These are phyloP conservation scores for Aspergillus viridinutans DNA, from an alignment of 2,329 filamentous ascomycete species.

Conservation along the genomic window DNA sequence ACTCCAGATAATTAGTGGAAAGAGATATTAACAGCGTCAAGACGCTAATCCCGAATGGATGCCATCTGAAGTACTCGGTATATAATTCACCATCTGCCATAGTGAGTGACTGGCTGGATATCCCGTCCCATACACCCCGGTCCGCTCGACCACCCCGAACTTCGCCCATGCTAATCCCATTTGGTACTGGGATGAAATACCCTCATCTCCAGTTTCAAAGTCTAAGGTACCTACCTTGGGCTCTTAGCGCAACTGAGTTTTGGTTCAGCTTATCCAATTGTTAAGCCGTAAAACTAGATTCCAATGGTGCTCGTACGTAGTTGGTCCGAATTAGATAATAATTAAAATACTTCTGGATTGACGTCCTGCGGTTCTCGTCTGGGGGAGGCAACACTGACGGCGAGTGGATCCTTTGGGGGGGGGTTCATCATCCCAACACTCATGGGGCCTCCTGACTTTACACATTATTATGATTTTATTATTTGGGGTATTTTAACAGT, in stretches of 20 bases:
- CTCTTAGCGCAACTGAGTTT: neutral
- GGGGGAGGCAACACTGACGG: conserved; percentile 24
- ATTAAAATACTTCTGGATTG: conserved; percentile 7
- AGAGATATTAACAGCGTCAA: neutral
- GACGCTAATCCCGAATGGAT: too few relatives aligned
- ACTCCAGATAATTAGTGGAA: neutral
- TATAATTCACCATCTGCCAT: too few relatives aligned
- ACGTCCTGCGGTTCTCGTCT: conserved; percentile 19
- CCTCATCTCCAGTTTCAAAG: neutral
- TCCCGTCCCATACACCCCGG: neutral
- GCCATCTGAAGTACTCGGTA: too few relatives aligned
- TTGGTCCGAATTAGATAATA: neutral
- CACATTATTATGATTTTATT: neutral
- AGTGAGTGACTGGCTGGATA: neutral
- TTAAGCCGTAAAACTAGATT: neutral
- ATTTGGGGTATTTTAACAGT: neutral
- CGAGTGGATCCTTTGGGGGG: conserved; percentile 21
- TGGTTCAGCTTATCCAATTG: neutral
- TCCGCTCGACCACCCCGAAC: conserved; percentile 14
- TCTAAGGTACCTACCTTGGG: neutral
- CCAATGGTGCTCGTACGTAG: neutral
- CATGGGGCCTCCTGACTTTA: conserved; percentile 15
- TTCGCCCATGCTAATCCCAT: conserved; percentile 12
- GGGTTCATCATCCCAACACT: conserved; percentile 17
- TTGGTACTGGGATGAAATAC: conserved; percentile 5